phyloP scores from a whole-genome alignment of 2,329 filamentous ascomycete species.

The Penicillium sp. region DNA sequence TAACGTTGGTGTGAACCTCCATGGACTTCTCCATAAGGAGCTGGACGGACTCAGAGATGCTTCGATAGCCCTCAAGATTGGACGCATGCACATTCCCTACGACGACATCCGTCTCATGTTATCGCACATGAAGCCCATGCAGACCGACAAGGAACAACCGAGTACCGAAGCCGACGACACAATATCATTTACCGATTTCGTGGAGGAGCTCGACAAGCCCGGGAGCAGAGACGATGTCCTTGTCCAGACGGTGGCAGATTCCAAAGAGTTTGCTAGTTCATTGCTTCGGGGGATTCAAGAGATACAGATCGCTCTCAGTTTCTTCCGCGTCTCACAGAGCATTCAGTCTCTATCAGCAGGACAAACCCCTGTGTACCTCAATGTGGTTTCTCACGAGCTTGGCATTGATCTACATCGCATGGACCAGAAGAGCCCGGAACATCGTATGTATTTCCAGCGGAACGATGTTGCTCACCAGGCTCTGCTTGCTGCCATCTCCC shows the following conservation, averaged over 20 bases:
- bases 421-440: conserved; percentile 87
- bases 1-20: conserved; percentile 82
- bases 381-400: conserved; percentile 93
- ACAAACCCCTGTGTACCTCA: conserved; percentile 74
- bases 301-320: conserved; percentile 91
- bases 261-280: conserved; percentile 87
- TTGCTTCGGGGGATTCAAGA: conserved; percentile 92
- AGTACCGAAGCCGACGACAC: conserved; percentile 54
- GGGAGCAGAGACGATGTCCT: conserved; percentile 69
- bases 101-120: conserved; percentile 69
- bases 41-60: conserved; percentile 87
- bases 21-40: conserved; percentile 84
- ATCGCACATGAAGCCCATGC: conserved; percentile 34
- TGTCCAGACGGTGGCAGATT: conserved; percentile 83
- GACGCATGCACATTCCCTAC: conserved; percentile 84
- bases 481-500: conserved; percentile 84
- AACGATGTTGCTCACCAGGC: conserved; percentile 95
- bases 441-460: conserved; percentile 96
- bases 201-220: conserved; percentile 70
- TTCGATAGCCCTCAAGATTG: conserved; percentile 85
- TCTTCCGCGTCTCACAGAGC: conserved; percentile 81
- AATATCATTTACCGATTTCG: conserved; percentile 69
- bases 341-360: conserved; percentile 68
- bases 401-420: conserved; percentile 89
- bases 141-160: conserved; percentile 35